A percentile compares a stretch with the other conserved stretches of the same genome.
These are phyloP conservation scores for Torrubiella hemipterigena DNA, from an alignment of 2,329 filamentous ascomycete genomes.

Conservation along the genomic window DNA sequence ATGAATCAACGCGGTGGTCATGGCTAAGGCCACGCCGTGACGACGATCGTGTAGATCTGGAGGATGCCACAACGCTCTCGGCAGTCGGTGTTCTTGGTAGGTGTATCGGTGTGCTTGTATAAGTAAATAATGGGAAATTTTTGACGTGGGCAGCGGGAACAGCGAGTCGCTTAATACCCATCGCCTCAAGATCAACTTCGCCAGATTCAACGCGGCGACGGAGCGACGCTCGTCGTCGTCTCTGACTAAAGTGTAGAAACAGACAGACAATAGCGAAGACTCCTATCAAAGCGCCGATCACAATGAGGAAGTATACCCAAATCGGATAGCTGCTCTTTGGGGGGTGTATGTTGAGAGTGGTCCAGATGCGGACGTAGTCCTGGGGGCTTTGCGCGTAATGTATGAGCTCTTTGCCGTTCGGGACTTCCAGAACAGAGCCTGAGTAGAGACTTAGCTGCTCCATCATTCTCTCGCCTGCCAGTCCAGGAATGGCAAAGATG, in stretches of 20 bases:
- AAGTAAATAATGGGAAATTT: slow-evolving; percentile 68
- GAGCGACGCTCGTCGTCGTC: slow-evolving; percentile 54
- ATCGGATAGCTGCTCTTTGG: slow-evolving; percentile 51
- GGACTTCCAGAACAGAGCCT: slow-evolving; percentile 54
- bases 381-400: too few relatives aligned
- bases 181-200: slow-evolving; percentile 73
- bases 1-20: slow-evolving; percentile 16
- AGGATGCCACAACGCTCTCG: slow-evolving; percentile 13
- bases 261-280: slow-evolving; percentile 57
- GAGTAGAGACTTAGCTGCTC: slow-evolving; percentile 64
- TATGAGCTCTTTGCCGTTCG: slow-evolving; percentile 45
- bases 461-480: slow-evolving; percentile 57
- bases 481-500: slow-evolving; percentile 68
- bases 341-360: slow-evolving; percentile 35
- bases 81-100: slow-evolving; percentile 24
- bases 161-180: slow-evolving; percentile 72
- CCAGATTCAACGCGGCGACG: slow-evolving; percentile 61
- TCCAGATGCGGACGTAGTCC: slow-evolving; percentile 51
- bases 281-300: slow-evolving; percentile 57
- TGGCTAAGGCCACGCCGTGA: slow-evolving; percentile 17
- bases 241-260: slow-evolving; percentile 68
- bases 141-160: slow-evolving; percentile 63
- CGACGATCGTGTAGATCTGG: slow-evolving; percentile 15
- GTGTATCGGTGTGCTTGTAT: slow-evolving; percentile 41
- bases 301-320: slow-evolving; percentile 67